Evolutionary conservation across 2,329 filamentous ascomycete genomes (phyloP).

Genomic region (Xylariaceae sp.): DNA sequence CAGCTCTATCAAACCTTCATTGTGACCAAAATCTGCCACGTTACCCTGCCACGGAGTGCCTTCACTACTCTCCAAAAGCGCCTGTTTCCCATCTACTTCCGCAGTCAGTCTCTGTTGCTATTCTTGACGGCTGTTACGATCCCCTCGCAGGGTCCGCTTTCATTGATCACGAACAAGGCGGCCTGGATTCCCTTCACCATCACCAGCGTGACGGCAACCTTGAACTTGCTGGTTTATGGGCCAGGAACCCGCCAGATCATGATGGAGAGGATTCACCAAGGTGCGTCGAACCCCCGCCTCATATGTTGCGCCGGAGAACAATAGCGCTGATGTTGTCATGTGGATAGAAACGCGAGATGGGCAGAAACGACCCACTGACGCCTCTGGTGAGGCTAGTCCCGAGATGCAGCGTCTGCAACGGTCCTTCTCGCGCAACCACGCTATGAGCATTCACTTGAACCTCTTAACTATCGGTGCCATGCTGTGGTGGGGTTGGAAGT

Average conservation of each 20-base stretch:
- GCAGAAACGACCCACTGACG: constrained; percentile 15
- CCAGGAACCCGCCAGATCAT: constrained; percentile 45
- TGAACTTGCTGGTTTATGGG: constrained; percentile 48
- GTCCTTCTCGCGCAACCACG: constrained; percentile 46
- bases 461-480: constrained; percentile 44
- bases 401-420: constrained; percentile 42
- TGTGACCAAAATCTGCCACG: constrained; percentile 46
- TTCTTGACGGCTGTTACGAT: constrained; percentile 45
- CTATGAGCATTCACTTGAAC: constrained; percentile 53
- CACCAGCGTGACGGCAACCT: constrained; percentile 39
- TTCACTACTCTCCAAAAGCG: constrained; percentile 50
- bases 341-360: constrained; percentile 10
- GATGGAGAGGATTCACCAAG: constrained; percentile 43
- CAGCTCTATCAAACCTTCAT: constrained; percentile 50
- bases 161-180: constrained; percentile 38
- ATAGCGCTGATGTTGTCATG: neutral
- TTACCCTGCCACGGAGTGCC: constrained; percentile 43
- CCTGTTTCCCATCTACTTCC: constrained; percentile 52
- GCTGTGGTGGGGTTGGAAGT: constrained; percentile 41
- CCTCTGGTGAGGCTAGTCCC: constrained; percentile 12
- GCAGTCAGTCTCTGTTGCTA: constrained; percentile 44
- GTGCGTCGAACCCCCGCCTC: constrained; percentile 24
- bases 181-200: constrained; percentile 47
- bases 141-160: constrained; percentile 42
- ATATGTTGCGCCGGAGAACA: neutral